Evolutionary conservation across 2,329 filamentous ascomycete genomes (phyloP), one percentile per base, ranked within the genome.

Genomic region (Triangularia setosa): DNA sequence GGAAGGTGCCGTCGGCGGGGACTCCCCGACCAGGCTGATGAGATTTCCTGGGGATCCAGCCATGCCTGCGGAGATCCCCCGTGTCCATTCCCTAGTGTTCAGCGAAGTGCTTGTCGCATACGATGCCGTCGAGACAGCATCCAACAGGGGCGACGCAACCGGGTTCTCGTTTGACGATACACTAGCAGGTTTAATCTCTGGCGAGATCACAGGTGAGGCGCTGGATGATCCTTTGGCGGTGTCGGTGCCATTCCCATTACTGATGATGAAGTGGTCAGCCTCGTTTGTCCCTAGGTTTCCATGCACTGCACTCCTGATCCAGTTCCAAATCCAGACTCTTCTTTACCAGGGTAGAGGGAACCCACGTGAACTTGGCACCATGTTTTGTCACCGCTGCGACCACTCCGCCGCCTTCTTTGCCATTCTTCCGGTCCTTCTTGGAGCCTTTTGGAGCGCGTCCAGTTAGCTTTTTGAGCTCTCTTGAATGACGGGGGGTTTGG

Each of bases 391-490:
- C 79, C 75, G 81, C 81, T 57, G 82, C 81, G 69, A 80, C 78
- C 71, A 84, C 82, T 70, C 81, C 79, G 71, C 81, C 79, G 72
- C 75, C 76, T 71, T 84, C 81, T 80, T 79, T 84, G 73, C 79
- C 81, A 82, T 84, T 76, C 77, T 83, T 85, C 75, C 77, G 81
- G 72, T 81, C 77, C 74, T 83, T 84, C 78, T 83, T 83, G 65
- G 76, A 75, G 73, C 74, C 78, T 80, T 64, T 70, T 68, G 70
- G 65, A 44, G 28, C 8, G 27, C 21, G 60, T 63, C 68, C 66
- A 65, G 69, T 73, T 71, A 70, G 69, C 70, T 64, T n/a, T n/a
- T n/a, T 28, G 33, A 40, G 16, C 54, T 48, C 52, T 55, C 23
- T 55, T 8, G 52, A 18, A n/a, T 23, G 24, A 52, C 44, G 8